Conservation (phyloP, 2,329 filamentous ascomycete genomes). For the Neonectria magnoliae region DNA sequence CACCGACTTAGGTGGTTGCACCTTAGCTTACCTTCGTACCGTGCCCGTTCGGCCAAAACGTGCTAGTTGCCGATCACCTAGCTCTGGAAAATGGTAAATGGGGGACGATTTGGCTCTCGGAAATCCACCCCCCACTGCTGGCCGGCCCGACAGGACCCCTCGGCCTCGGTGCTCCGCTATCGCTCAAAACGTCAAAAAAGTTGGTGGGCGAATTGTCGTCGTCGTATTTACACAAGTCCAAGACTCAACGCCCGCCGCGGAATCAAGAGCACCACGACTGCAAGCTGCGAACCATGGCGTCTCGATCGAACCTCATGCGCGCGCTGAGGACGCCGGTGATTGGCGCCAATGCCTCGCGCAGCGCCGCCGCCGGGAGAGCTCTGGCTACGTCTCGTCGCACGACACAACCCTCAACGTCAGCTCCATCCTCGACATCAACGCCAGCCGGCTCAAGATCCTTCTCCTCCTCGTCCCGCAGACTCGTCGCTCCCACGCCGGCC, state of each 20-base stretch:
- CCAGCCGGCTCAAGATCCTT: conserved; percentile 37
- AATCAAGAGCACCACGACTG: not conserved
- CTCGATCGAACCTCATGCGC: conserved; percentile 40
- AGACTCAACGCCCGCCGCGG: not conserved
- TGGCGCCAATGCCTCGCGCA: conserved; percentile 15
- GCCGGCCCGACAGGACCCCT: conserved; percentile 4
- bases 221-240: conserved; percentile 9
- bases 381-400: not conserved
- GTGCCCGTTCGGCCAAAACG: conserved; percentile 1
- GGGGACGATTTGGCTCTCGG: not conserved
- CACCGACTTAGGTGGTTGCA: too few species aligned
- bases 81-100: not conserved
- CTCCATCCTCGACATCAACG: conserved; percentile 11
- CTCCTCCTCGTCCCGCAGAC: conserved; percentile 44
- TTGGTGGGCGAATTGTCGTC: conserved; percentile 10
- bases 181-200: conserved; percentile 23
- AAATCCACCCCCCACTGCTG: conserved; percentile 18
- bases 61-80: not conserved
- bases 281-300: conserved; percentile 33
- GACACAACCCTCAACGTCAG: not conserved
- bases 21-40: too few species aligned
- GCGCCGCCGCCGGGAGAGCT: conserved; percentile 6
- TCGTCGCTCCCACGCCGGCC: conserved; percentile 39
- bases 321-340: conserved; percentile 34
- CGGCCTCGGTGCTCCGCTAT: conserved; percentile 8